Evolutionary conservation across 495 filamentous ascomycete species (phyloP).

Genomic region (Tuber borchii): DNA sequence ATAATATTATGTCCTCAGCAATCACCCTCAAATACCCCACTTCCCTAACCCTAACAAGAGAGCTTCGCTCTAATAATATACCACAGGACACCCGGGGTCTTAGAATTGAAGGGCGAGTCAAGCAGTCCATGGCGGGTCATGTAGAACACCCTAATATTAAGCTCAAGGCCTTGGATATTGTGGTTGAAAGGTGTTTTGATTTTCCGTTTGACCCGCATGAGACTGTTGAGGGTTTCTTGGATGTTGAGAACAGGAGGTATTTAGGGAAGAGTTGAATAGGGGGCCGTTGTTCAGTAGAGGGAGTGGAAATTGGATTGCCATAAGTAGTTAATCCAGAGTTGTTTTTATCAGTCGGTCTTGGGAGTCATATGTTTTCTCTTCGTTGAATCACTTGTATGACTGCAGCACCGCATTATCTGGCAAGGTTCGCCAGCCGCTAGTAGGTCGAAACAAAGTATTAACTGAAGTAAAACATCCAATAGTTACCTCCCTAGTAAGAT

Average conservation of each 20-base stretch:
- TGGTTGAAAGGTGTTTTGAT: neutral
- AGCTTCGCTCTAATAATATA: neutral
- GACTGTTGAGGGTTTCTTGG: neutral
- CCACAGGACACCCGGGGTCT: neutral
- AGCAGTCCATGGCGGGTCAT: neutral
- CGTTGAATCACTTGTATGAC: neutral
- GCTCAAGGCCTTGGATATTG: neutral
- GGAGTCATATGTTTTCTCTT: neutral
- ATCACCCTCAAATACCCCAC: neutral
- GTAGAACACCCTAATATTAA: neutral
- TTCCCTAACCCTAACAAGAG: neutral
- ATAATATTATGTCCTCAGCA: neutral
- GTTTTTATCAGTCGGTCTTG: neutral
- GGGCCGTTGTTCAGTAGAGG: neutral
- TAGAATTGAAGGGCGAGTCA: neutral
- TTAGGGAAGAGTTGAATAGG: neutral
- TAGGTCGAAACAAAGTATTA: too few relatives aligned
- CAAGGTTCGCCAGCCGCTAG: too few relatives aligned
- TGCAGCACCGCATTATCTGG: too few relatives aligned
- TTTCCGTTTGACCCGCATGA: neutral
- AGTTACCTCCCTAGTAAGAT: too few relatives aligned
- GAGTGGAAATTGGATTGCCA: neutral
- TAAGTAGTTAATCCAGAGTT: neutral
- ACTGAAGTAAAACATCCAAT: too few relatives aligned
- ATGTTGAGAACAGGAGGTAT: neutral